These are phyloP conservation scores for Polytrichum commune DNA, from an alignment of 225 moss, liverwort and hornwort species.

Conservation along the genomic window DNA sequence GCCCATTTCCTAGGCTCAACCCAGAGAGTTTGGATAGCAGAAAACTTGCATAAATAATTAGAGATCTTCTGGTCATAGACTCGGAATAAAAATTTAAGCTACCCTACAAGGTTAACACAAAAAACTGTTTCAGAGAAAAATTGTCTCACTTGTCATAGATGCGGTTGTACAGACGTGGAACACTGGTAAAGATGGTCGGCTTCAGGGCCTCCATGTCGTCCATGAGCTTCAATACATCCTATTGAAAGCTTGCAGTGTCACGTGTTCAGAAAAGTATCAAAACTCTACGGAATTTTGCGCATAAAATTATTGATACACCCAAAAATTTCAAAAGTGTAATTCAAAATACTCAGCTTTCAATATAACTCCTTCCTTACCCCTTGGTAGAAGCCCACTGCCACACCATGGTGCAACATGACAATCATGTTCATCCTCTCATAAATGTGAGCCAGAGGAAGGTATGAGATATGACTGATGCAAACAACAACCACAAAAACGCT, in stretches of 20 bases:
- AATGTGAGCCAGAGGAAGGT: conserved; percentile 92
- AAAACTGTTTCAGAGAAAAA: no score
- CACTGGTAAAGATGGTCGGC: conserved; percentile 87
- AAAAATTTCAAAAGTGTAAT: no score
- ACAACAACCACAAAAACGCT: neutral
- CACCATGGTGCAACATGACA: conserved; percentile 65
- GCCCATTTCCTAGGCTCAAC: no score
- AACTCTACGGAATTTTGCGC: no score
- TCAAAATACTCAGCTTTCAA: no score
- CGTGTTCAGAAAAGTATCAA: no score
- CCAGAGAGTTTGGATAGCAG: no score
- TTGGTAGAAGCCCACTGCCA: conserved; percentile 81
- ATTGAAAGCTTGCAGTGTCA: neutral
- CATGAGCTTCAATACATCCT: conserved; percentile 88
- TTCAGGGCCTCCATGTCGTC: conserved; percentile 77
- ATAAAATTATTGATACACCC: no score
- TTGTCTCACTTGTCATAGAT: conserved; percentile 73
- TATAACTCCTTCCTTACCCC: conserved; percentile 38
- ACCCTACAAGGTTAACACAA: no score
- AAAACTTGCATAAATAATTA: no score
- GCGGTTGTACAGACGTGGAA: conserved; percentile 91
- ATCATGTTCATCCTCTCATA: conserved; percentile 88
- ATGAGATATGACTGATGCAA: conserved; percentile 62
- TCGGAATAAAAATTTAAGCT: no score
- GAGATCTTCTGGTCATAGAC: no score